Conservation (phyloP, 495 filamentous ascomycete species). For the Extremus antarcticus region DNA sequence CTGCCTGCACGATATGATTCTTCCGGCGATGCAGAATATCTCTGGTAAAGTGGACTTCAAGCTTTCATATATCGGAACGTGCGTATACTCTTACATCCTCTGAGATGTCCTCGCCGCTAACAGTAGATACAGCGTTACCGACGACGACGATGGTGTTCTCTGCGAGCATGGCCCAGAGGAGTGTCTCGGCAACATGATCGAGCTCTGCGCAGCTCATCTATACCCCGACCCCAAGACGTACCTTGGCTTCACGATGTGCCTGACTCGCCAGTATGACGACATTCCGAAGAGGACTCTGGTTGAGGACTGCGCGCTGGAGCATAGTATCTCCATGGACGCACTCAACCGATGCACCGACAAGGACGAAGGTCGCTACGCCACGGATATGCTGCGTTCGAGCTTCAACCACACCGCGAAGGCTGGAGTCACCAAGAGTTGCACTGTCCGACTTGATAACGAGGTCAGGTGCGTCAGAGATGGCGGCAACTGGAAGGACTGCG, state of each 20-base stretch:
- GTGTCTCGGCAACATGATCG: conserved; percentile 89
- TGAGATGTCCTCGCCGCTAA: background rate
- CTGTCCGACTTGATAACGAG: conserved; percentile 59
- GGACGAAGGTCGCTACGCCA: conserved; percentile 47
- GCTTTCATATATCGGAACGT: conserved; percentile 82
- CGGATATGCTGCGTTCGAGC: conserved; percentile 64
- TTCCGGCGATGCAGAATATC: conserved; percentile 77
- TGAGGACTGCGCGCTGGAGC: conserved; percentile 75
- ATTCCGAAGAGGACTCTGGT: conserved; percentile 69
- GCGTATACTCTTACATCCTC: conserved; percentile 2
- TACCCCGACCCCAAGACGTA: conserved; percentile 76
- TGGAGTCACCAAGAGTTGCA: conserved; percentile 75
- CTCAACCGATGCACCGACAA: conserved; percentile 71
- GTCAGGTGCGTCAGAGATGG: conserved; percentile 76
- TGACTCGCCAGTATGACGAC: conserved; percentile 55
- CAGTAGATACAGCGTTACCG: conserved; percentile 21
- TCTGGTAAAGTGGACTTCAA: conserved; percentile 80
- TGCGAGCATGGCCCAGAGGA: conserved; percentile 87
- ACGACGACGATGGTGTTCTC: conserved; percentile 48
- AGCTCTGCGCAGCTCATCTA: conserved; percentile 74
- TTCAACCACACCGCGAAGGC: conserved; percentile 56
- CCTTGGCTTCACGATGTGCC: conserved; percentile 83
- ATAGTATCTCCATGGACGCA: conserved; percentile 73
- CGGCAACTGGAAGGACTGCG: conserved; percentile 72
- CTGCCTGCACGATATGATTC: conserved; percentile 68